Base-by-base conservation (phyloP, 2,329 filamentous ascomycete genomes). In the Sphaerulina musiva region DNA sequence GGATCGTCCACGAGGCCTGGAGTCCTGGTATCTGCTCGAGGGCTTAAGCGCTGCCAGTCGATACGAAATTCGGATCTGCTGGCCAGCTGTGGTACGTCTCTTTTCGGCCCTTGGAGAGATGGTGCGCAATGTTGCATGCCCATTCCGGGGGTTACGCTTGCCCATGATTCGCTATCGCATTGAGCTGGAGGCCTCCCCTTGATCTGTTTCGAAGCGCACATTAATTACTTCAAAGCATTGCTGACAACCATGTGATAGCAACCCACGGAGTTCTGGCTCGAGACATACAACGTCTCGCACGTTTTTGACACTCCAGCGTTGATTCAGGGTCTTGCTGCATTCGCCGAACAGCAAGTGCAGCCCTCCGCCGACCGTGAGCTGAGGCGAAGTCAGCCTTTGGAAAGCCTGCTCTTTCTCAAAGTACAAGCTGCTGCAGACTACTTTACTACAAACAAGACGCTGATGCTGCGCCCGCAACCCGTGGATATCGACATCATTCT, bases 61-160 rank as follows among this genome's bases (percentile, higher is more conserved):
- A 61, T 96, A 97, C 76, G 93, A 98, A 75, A 80, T 95, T 46
- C 84, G 93, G 51, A 78, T 96, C 56, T 97, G 92, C 74, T 98
- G 92, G 91, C 79, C 89, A 56, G 93, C 93, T 40, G 93, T 86
- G 57, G 92, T 95, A 79, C 72, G 87, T 26, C 38, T 34, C 26
- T 34, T 40, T 41, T 3, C 10, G 29, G 6, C 9, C 3, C 20
- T 3, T 8, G 34, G 34, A 6, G 26, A 29, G 20, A 20, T 20
- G 20, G 20, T 20, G 20, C 20, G 20, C 20, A 20, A 20, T 20
- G 20, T 20, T 20, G 20, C 20, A 20, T 20, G 20, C 20, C 20
- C 20, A 20, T 20, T 20, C 20, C 20, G 20, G 20, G 14, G 14
- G 14, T 17, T 17, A 17, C 14, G 14, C 14, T 17, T 17, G 14